Evolutionary conservation across 306 rosid genomes (phyloP).

Genomic region (Gillenia trifoliata): DNA sequence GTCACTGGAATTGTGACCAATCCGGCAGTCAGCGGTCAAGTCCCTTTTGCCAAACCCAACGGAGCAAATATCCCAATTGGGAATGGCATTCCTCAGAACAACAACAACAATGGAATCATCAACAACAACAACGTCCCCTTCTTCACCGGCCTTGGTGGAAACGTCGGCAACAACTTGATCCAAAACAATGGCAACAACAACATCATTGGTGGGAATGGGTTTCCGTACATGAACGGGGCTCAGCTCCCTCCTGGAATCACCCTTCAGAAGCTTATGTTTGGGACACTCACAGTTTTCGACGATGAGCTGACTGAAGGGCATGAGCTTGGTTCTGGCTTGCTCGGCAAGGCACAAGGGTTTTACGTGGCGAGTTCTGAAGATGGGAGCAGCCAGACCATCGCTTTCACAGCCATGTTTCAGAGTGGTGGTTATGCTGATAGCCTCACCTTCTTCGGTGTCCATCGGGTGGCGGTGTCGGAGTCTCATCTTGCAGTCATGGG

Average conservation of each 20-base stretch:
- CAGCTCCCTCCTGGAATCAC: slow-evolving; percentile 55
- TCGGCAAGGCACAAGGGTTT: slow-evolving; percentile 82
- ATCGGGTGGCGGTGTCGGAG: slow-evolving; percentile 51
- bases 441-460: slow-evolving; percentile 75
- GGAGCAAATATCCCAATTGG: slow-evolving; percentile 66
- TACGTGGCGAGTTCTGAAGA: slow-evolving; percentile 66
- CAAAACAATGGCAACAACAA: slow-evolving; percentile 43
- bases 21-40: slow-evolving; percentile 70
- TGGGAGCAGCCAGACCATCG: slow-evolving; percentile 73
- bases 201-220: slow-evolving; percentile 36
- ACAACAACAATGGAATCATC: slow-evolving; percentile 59
- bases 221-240: slow-evolving; percentile 38
- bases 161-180: slow-evolving; percentile 29
- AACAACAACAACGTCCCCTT: slow-evolving; percentile 83
- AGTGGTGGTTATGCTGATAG: slow-evolving; percentile 62
- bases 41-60: slow-evolving; percentile 84
- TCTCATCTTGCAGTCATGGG: slow-evolving; percentile 82
- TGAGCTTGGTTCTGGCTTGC: slow-evolving; percentile 66
- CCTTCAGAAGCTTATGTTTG: slow-evolving; percentile 62
- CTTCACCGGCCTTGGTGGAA: slow-evolving; percentile 77
- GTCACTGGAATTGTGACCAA: slow-evolving; percentile 68
- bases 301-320: slow-evolving; percentile 76
- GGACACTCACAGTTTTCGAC: slow-evolving; percentile 73
- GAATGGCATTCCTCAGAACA: slow-evolving; percentile 57
- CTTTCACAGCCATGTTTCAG: slow-evolving; percentile 68